phyloP scores from a whole-genome alignment of 257 asterid species.

The Nicotiana attenuata region DNA sequence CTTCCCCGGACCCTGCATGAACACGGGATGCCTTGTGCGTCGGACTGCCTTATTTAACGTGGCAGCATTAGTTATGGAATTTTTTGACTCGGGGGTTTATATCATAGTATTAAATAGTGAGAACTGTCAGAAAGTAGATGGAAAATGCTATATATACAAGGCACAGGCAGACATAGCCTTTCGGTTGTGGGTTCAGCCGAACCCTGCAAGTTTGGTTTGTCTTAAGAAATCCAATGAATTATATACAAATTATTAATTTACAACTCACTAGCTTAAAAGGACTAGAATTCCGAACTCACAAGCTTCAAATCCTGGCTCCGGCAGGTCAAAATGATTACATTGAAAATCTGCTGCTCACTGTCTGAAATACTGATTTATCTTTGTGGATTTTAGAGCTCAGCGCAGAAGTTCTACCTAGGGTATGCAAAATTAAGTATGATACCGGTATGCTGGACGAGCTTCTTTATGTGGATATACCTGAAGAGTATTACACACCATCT shows the following conservation, averaged over 20 bases:
- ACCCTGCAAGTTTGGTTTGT: no score
- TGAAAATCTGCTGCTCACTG: not conserved
- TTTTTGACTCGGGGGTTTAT: not conserved
- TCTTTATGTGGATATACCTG: slow-evolving; percentile 6
- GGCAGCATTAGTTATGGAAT: not conserved
- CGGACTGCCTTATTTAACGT: not conserved
- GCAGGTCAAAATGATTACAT: not conserved
- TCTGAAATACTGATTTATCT: not conserved
- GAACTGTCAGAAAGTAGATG: not conserved
- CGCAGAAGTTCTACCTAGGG: slow-evolving; percentile 25
- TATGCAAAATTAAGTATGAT: slow-evolving; percentile 23
- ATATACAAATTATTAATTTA: no score
- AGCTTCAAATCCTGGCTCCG: no score
- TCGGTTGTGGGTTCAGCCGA: no score
- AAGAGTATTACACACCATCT: slow-evolving; percentile 13
- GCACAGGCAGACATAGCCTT: no score
- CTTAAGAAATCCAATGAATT: no score
- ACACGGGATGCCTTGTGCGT: not conserved
- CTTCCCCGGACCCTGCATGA: not conserved
- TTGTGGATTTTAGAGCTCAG: slow-evolving; percentile 2
- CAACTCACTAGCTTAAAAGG: no score
- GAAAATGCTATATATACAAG: not conserved
- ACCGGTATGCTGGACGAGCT: slow-evolving; percentile 16
- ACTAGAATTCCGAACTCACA: no score
- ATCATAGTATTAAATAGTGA: not conserved